phyloP scores from a whole-genome alignment of 164 flowering plant genomes.

The Litsea cubeba region DNA sequence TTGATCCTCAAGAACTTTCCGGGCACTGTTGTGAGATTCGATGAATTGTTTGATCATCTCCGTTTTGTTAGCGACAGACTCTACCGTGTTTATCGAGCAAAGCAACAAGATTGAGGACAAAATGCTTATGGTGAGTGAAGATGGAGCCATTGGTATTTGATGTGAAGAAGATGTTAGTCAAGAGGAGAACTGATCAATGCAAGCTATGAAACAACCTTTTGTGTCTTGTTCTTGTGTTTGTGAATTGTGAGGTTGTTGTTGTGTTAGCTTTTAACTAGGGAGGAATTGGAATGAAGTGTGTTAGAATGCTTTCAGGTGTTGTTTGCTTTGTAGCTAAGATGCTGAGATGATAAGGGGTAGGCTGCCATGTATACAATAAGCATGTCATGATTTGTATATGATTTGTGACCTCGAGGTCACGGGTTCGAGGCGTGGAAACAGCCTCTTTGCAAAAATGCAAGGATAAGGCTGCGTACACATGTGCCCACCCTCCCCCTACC shows the following conservation, averaged over 20 bases:
- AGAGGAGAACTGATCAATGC: too few species aligned
- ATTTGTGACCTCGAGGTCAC: too few species aligned
- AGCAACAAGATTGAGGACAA: not conserved
- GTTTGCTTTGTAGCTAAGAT: not conserved
- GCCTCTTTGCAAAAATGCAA: too few species aligned
- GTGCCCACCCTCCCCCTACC: too few species aligned
- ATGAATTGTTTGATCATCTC: conserved; percentile 14
- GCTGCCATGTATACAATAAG: not conserved
- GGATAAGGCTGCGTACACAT: too few species aligned
- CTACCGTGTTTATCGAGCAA: not conserved
- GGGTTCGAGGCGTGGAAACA: too few species aligned
- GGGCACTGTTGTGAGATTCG: conserved; percentile 21
- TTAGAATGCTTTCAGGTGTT: not conserved
- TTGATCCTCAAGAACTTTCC: too few species aligned
- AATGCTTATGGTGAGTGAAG: not conserved
- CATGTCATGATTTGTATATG: not conserved
- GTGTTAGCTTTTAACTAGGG: too few species aligned
- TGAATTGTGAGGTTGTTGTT: too few species aligned
- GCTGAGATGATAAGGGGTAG: not conserved
- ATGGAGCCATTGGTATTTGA: not conserved
- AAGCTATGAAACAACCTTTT: too few species aligned
- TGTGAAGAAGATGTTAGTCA: too few species aligned
- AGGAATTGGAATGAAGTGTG: not conserved
- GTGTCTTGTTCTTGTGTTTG: too few species aligned
- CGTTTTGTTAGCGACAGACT: not conserved